A percentile compares a stretch with the other conserved stretches of the same genome.
Conservation (phyloP, 345 rosid species). For the Combretum micranthum region DNA sequence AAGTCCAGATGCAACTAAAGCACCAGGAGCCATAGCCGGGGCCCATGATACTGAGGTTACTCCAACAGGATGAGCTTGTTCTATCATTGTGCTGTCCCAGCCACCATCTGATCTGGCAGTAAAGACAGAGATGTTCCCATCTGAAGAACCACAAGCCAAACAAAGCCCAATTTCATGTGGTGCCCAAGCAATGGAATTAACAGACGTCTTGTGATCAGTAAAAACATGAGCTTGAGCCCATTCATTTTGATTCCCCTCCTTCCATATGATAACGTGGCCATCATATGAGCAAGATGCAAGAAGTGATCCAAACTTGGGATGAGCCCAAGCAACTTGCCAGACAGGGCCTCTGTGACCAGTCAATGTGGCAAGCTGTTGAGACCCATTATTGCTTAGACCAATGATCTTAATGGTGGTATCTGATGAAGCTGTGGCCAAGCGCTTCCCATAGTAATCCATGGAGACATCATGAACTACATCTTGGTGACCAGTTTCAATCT, state of each 20-base stretch:
- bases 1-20: slow-evolving; percentile 42
- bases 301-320: slow-evolving; percentile 52
- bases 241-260: slow-evolving; percentile 51
- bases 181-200: slow-evolving; percentile 62
- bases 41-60: slow-evolving; percentile 69
- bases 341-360: slow-evolving; percentile 58
- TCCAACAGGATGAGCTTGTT: slow-evolving; percentile 63
- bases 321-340: slow-evolving; percentile 66
- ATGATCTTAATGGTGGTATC: slow-evolving; percentile 47
- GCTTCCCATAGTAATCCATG: slow-evolving; percentile 65
- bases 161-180: slow-evolving; percentile 66
- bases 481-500: slow-evolving; percentile 52
- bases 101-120: slow-evolving; percentile 48
- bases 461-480: slow-evolving; percentile 52
- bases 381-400: slow-evolving; percentile 35
- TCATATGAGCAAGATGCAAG: slow-evolving; percentile 66
- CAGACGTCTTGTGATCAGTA: slow-evolving; percentile 51
- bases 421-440: slow-evolving; percentile 55
- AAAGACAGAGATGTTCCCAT: slow-evolving; percentile 56
- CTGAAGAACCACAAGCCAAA: slow-evolving; percentile 65
- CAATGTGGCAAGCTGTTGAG: slow-evolving; percentile 46
- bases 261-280: slow-evolving; percentile 61
- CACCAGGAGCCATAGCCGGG: slow-evolving; percentile 48
- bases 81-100: slow-evolving; percentile 53
- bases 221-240: slow-evolving; percentile 56